A percentile compares a stretch with the other conserved stretches of the same genome.
Conservation (phyloP, 2,329 filamentous ascomycete species). For the Aspergillus nomiae region DNA sequence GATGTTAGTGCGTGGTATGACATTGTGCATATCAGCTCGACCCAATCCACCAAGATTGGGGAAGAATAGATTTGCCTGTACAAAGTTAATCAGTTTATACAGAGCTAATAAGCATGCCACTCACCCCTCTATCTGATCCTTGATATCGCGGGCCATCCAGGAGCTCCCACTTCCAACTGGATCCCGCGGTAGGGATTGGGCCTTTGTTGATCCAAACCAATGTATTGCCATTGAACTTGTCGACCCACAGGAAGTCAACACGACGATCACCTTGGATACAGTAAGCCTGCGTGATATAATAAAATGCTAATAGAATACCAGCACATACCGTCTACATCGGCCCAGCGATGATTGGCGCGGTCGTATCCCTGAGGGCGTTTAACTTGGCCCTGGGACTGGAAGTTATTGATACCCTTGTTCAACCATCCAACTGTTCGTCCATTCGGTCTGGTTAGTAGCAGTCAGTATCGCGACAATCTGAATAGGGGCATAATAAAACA, state of each 20-base stretch:
- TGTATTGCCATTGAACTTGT: not conserved
- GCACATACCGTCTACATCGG: not conserved
- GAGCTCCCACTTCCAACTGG: not conserved
- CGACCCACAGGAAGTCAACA: not conserved
- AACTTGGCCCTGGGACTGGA: not conserved
- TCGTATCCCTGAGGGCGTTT: not conserved
- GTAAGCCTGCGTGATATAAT: no score
- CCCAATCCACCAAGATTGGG: not conserved
- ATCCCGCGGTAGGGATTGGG: not conserved
- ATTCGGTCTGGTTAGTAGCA: not conserved
- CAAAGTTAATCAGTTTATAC: not conserved
- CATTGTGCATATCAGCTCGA: not conserved
- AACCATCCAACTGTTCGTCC: not conserved
- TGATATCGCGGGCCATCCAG: not conserved
- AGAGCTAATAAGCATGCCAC: not conserved
- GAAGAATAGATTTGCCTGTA: not conserved
- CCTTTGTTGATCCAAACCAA: not conserved
- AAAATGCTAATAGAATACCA: not conserved
- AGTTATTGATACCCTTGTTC: not conserved
- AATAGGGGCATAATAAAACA: not conserved
- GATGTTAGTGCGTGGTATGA: not conserved
- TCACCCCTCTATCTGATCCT: not conserved
- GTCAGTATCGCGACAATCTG: not conserved
- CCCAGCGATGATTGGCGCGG: not conserved
- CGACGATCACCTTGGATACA: not conserved